Base-by-base conservation (phyloP, 805 yeast species). In the Hanseniaspora vineae region DNA sequence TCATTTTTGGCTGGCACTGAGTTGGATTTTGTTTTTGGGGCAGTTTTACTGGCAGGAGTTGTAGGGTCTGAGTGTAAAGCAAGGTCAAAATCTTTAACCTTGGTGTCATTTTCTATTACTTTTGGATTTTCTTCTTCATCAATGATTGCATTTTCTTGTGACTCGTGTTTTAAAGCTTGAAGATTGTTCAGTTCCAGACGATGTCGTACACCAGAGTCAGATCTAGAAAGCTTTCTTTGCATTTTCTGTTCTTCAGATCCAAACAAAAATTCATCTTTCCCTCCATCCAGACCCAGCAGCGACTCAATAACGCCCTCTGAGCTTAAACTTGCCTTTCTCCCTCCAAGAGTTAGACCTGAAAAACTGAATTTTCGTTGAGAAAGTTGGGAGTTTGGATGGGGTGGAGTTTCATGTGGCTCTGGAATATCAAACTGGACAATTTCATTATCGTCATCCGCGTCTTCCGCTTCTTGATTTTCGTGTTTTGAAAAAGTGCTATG, bases 231-330 rank as follows among this genome's bases (percentile, higher is more conserved):
- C 42, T 40, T 17, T 47, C 49, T 35, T 18, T n/a, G 10, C n/a
- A 50, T 15, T 51, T 55, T 31, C 51, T 55, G 17, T 53, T 54
- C 45, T 54, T 55, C 43, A 50, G 42, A 50, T 46, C 31, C 46
- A 47, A 58, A 58, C 46, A 58, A 42, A 44, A 56, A 65, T 37
- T 55, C 59, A 46, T 62, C 66, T 47, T 58, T 52, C 49, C 61
- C 61, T 13, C 60, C 53, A 47, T 63, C 63, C 43, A 64, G 55
- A 37, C 58, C 66, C 31, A 61, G 47, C 14, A 64, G 49, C 14
- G 49, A 44, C 3, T 47, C 49, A 39, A 47, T 47, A 8, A 44
- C 49, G 17, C 46, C 46, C n/a, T 47, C 49, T 31, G 32, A 42
- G 10, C 31, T 44, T 13, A 47, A 20, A 15, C 49, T 47, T 40